Evolutionary conservation across 768 basidiomycete species (phyloP).

Genomic region (Rossbeevera mucosa): DNA sequence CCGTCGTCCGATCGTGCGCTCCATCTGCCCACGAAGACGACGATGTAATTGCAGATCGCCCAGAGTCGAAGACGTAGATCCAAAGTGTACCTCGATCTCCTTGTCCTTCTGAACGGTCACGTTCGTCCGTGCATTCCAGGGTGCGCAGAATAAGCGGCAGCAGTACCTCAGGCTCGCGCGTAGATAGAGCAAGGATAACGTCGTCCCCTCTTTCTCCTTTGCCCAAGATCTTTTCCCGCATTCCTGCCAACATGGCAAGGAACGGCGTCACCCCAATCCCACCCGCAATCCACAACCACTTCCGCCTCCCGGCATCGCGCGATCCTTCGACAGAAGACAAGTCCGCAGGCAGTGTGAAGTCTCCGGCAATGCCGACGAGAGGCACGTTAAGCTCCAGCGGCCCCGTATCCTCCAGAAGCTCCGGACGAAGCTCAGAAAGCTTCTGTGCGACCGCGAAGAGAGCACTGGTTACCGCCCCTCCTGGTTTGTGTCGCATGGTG

Average conservation of each 20-base stretch:
- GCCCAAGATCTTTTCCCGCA: not conserved
- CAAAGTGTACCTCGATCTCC: slow-evolving; percentile 15
- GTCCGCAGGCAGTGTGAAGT: slow-evolving; percentile 38
- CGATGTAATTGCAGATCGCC: not conserved
- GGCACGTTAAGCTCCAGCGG: slow-evolving; percentile 38
- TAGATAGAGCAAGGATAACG: slow-evolving; percentile 45
- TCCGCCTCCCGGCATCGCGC: slow-evolving; percentile 2
- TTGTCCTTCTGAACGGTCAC: not conserved
- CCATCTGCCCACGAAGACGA: not conserved
- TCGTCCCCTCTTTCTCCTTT: not conserved
- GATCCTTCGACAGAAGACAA: not conserved
- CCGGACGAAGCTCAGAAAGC: slow-evolving; percentile 37
- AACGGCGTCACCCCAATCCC: slow-evolving; percentile 68
- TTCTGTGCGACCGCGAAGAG: slow-evolving; percentile 48
- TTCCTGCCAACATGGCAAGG: slow-evolving; percentile 46
- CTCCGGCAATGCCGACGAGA: slow-evolving; percentile 51
- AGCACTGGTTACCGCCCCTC: slow-evolving; percentile 50
- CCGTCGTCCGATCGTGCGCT: slow-evolving; percentile 10
- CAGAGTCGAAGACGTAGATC: slow-evolving; percentile 39
- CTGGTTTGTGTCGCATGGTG: slow-evolving; percentile 55
- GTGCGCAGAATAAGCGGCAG: slow-evolving; percentile 34
- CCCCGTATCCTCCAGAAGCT: slow-evolving; percentile 38
- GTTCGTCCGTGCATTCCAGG: not conserved
- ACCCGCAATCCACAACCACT: slow-evolving; percentile 54
- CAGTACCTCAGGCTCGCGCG: slow-evolving; percentile 50